phyloP scores from a whole-genome alignment of 2,329 filamentous ascomycete species.

The Colletotrichum sp. region DNA sequence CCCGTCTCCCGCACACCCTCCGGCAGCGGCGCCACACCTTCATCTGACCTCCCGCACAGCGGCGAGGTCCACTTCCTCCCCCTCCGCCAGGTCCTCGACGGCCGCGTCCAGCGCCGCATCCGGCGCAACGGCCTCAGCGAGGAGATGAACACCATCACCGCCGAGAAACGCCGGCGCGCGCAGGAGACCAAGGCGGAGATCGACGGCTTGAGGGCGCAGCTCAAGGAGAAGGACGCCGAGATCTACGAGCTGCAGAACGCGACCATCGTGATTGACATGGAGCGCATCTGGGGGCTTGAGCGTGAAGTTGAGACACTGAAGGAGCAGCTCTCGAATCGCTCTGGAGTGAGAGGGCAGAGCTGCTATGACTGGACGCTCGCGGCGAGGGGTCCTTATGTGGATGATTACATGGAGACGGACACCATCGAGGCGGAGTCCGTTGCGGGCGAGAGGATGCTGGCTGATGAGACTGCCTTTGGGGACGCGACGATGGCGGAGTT shows the following conservation, averaged over 20 bases:
- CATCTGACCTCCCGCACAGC: slow-evolving; percentile 28
- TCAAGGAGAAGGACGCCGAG: slow-evolving; percentile 56
- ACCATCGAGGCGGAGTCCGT: slow-evolving; percentile 47
- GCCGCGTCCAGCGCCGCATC: slow-evolving; percentile 61
- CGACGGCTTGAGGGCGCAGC: slow-evolving; percentile 49
- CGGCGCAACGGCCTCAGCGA: slow-evolving; percentile 62
- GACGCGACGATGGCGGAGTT: slow-evolving; percentile 57
- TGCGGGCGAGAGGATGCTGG: slow-evolving; percentile 51
- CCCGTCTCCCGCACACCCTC: slow-evolving; percentile 30
- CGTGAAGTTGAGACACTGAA: slow-evolving; percentile 42
- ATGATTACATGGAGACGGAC: slow-evolving; percentile 46
- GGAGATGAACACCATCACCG: slow-evolving; percentile 59
- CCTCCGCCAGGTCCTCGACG: slow-evolving; percentile 61
- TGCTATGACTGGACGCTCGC: slow-evolving; percentile 57
- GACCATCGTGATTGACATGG: slow-evolving; percentile 54
- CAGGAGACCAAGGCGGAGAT: slow-evolving; percentile 51
- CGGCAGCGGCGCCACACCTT: slow-evolving; percentile 22
- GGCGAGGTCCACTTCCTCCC: slow-evolving; percentile 51
- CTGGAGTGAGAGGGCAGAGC: slow-evolving; percentile 21
- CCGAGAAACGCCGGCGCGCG: slow-evolving; percentile 47
- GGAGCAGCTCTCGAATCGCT: slow-evolving; percentile 33
- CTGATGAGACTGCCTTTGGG: slow-evolving; percentile 48
- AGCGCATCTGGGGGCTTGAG: slow-evolving; percentile 47
- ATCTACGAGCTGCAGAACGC: slow-evolving; percentile 58
- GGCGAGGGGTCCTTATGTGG: slow-evolving; percentile 50